A percentile compares a stretch with the other conserved stretches of the same genome.
Conservation (phyloP, 2,329 filamentous ascomycete genomes). For the Xylariomycetidae sp. region DNA sequence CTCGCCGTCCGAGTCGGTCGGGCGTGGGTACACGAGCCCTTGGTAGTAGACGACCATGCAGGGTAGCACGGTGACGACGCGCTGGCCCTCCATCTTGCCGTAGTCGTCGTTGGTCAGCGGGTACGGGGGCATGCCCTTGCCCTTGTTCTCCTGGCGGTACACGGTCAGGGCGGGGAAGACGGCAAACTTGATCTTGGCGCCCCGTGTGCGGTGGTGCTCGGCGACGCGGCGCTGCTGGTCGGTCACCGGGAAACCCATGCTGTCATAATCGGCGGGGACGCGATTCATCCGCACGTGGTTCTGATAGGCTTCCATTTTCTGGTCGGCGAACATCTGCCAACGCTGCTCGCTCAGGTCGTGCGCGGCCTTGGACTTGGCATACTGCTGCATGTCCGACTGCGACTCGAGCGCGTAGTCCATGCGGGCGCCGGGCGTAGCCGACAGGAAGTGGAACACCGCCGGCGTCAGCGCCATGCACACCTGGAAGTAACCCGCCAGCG, state of each 20-base stretch:
- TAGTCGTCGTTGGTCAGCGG: not conserved
- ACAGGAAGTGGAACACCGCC: constrained; percentile 24
- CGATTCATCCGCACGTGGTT: not conserved
- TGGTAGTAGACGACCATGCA: constrained; percentile 28
- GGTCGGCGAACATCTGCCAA: constrained; percentile 9
- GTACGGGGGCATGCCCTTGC: not conserved
- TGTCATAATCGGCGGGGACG: not conserved
- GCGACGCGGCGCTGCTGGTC: constrained; percentile 4
- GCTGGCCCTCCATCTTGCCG: constrained; percentile 18
- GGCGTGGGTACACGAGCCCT: constrained; percentile 21
- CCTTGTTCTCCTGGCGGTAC: constrained; percentile 19
- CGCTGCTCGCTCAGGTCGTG: constrained; percentile 12
- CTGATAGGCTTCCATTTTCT: not conserved
- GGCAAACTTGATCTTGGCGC: constrained; percentile 27
- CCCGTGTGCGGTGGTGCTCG: constrained; percentile 21
- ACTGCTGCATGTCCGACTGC: constrained; percentile 18
- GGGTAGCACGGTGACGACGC: constrained; percentile 15
- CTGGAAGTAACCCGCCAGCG: constrained; percentile 24
- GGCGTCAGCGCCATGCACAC: constrained; percentile 24
- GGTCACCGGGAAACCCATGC: not conserved
- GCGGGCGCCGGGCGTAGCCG: constrained; percentile 24
- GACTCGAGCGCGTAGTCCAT: constrained; percentile 22
- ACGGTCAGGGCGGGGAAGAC: constrained; percentile 27
- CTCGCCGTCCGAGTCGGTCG: constrained; percentile 9
- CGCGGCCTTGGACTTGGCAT: constrained; percentile 16